phyloP scores from a whole-genome alignment of 257 asterid species.

The Solanum lycopersicoides region DNA sequence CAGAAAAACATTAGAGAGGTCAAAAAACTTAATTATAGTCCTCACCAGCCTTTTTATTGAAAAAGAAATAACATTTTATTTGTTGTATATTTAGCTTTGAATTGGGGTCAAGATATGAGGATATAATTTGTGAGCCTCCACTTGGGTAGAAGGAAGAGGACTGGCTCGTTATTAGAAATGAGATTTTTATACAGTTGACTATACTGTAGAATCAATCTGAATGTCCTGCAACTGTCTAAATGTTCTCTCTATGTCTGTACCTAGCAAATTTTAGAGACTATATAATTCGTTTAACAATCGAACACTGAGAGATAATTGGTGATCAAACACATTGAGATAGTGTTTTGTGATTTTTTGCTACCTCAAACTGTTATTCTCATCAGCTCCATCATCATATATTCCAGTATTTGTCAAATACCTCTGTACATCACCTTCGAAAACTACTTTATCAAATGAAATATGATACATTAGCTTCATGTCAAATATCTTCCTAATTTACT shows the following conservation, averaged over 20 bases:
- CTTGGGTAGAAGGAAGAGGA: background rate
- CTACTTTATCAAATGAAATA: background rate
- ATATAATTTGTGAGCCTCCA: background rate
- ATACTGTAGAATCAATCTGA: background rate
- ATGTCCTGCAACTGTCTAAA: background rate
- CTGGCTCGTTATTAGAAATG: background rate
- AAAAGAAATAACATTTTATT: background rate
- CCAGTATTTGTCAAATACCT: background rate
- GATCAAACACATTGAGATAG: background rate
- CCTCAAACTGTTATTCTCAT: background rate
- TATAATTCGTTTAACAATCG: background rate
- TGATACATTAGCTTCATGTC: background rate
- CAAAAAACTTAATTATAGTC: background rate
- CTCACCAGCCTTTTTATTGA: background rate
- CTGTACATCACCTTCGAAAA: background rate
- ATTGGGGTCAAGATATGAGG: background rate
- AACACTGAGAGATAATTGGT: background rate
- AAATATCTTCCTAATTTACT: slow-evolving; percentile 2
- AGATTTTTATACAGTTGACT: background rate
- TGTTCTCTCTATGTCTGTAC: background rate
- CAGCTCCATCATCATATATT: background rate
- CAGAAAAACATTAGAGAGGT: background rate
- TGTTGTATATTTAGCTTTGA: background rate
- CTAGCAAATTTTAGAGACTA: background rate
- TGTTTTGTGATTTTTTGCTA: background rate